Conservation (phyloP, 2,329 filamentous ascomycete species). For the Aspergillus brasiliensis region DNA sequence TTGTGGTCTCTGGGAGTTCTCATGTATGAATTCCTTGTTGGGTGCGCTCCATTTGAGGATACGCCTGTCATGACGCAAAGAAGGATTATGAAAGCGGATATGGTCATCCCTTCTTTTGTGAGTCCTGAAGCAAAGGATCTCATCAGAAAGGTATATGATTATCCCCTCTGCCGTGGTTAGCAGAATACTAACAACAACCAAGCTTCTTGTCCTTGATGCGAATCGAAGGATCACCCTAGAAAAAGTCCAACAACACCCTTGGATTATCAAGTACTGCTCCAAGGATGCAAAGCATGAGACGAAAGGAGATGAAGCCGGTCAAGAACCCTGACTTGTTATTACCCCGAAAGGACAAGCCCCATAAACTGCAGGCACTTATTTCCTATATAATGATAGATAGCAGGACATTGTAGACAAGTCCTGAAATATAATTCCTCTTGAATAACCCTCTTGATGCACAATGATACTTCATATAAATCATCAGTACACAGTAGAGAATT, state of each 20-base stretch:
- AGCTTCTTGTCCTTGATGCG: not conserved
- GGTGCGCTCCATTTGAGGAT: not conserved
- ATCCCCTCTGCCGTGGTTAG: not conserved
- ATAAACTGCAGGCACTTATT: too few species aligned
- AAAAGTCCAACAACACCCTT: not conserved
- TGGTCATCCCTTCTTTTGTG: not conserved
- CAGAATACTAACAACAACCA: not conserved
- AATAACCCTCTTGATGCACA: too few species aligned
- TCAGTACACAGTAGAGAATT: too few species aligned
- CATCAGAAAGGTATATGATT: not conserved
- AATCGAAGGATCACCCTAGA: not conserved
- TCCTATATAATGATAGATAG: too few species aligned
- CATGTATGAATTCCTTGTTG: slow-evolving; percentile 8
- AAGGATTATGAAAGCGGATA: not conserved
- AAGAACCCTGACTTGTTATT: not conserved
- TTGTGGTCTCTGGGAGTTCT: slow-evolving; percentile 9
- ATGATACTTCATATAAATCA: too few species aligned
- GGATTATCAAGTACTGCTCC: not conserved
- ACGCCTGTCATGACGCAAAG: not conserved
- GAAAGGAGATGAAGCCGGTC: not conserved
- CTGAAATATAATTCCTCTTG: too few species aligned
- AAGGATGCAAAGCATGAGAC: not conserved
- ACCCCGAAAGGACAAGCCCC: too few species aligned
- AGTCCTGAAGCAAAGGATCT: not conserved
- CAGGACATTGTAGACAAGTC: too few species aligned